phyloP scores from a whole-genome alignment of 2,329 filamentous ascomycete genomes.

The Calcarisporium arbuscula region DNA sequence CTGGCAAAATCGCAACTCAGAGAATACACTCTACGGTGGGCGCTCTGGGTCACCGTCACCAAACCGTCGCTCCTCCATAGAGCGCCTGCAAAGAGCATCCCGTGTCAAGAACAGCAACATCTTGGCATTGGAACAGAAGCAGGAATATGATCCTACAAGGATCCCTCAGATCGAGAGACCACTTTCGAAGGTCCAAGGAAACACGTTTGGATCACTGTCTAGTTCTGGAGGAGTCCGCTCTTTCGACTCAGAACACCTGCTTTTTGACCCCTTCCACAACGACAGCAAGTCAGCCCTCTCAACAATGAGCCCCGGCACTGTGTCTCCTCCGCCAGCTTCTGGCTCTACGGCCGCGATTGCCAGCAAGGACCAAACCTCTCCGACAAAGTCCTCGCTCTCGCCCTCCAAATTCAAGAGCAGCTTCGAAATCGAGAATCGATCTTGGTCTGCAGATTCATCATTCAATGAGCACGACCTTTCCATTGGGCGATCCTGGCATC shows the following conservation, averaged over 20 bases:
- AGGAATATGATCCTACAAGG: constrained; percentile 82
- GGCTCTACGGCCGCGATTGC: constrained; percentile 4
- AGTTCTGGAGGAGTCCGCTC: constrained; percentile 48
- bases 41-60: constrained; percentile 60
- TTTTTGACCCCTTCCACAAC: constrained; percentile 39
- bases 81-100: constrained; percentile 89
- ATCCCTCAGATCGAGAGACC: constrained; percentile 76
- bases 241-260: constrained; percentile 35
- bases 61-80: constrained; percentile 81
- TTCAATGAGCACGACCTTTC: constrained; percentile 53
- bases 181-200: constrained; percentile 68
- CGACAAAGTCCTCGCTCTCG: constrained; percentile 84
- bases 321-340: constrained; percentile 8
- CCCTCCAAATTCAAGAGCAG: constrained; percentile 58
- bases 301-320: constrained; percentile 25
- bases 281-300: constrained; percentile 39
- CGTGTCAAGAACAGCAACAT: constrained; percentile 98
- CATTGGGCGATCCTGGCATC: constrained; percentile 63
- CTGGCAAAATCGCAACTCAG: constrained; percentile 78
- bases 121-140: constrained; percentile 85
- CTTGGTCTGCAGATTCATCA: constrained; percentile 61
- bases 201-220: constrained; percentile 57
- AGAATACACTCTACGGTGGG: constrained; percentile 65
- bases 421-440: constrained; percentile 62
- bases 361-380: constrained; percentile 69